Conservation (phyloP, 192 early-diverging fungal species). For the Coemansia reversa region DNA sequence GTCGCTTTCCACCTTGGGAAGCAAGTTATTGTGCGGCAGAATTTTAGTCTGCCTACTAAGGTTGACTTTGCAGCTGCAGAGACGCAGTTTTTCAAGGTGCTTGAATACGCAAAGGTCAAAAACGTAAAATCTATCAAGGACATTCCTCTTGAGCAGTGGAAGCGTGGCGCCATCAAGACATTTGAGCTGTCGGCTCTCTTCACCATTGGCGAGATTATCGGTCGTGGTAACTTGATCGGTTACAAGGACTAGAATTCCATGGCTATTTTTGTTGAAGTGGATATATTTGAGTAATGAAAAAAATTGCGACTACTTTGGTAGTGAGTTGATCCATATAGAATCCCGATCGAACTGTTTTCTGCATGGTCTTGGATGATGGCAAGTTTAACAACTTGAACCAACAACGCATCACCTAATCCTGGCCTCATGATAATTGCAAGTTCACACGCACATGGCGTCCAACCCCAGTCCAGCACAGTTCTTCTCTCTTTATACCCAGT, state of each 20-base stretch:
- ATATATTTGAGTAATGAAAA: background rate
- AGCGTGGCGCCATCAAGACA: constrained; percentile 50
- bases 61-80: constrained; percentile 45
- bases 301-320: background rate
- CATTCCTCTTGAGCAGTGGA: constrained; percentile 43
- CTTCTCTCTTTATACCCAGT: background rate
- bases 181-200: constrained; percentile 53
- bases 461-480: background rate
- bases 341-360: background rate
- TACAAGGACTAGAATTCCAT: constrained; percentile 36
- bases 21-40: constrained; percentile 46
- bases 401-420: background rate
- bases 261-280: background rate
- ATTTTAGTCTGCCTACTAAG: constrained; percentile 48
- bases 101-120: constrained; percentile 41
- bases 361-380: too few relatives aligned
- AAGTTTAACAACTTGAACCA: too few relatives aligned
- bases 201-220: constrained; percentile 46
- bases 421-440: too few relatives aligned
- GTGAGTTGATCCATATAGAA: background rate
- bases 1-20: constrained; percentile 47
- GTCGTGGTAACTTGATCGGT: constrained; percentile 49
- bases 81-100: constrained; percentile 54
- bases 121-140: constrained; percentile 52
- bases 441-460: background rate